phyloP scores from a whole-genome alignment of 768 basidiomycete genomes.

The Russula emetica region DNA sequence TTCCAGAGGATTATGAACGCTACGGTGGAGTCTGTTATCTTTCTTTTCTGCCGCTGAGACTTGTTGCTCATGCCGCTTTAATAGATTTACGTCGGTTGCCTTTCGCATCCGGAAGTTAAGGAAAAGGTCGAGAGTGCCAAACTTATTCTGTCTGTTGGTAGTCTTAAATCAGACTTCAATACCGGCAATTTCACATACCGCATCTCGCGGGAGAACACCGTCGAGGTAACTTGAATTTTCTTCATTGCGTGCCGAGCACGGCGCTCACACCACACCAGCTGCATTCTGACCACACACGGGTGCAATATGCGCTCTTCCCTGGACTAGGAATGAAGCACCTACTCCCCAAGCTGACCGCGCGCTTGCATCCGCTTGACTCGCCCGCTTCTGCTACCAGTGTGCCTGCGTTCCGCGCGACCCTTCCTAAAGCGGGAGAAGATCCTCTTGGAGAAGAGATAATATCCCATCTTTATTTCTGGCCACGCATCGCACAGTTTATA shows the following conservation, averaged over 20 bases:
- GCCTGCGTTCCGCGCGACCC: conserved; percentile 34
- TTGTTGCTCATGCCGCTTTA: conserved; percentile 5
- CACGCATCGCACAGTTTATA: conserved; percentile 70
- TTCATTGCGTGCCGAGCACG: neutral
- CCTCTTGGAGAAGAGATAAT: conserved; percentile 43
- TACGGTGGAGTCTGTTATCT: conserved; percentile 68
- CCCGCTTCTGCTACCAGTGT: conserved; percentile 45
- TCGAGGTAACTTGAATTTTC: conserved; percentile 48
- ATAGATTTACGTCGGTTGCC: conserved; percentile 72
- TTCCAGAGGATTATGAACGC: conserved; percentile 65
- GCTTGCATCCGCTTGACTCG: conserved; percentile 42
- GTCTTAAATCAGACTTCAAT: conserved; percentile 76
- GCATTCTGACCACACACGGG: conserved; percentile 67
- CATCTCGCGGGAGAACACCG: conserved; percentile 51
- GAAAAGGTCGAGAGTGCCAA: conserved; percentile 70
- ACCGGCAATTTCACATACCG: conserved; percentile 82
- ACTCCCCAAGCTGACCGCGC: conserved; percentile 65
- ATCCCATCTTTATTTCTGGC: conserved; percentile 83
- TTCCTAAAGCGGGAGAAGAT: conserved; percentile 48
- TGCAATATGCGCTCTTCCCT: conserved; percentile 60
- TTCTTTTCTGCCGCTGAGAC: neutral
- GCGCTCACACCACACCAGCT: conserved; percentile 42
- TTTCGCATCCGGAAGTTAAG: conserved; percentile 62
- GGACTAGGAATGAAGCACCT: conserved; percentile 72
- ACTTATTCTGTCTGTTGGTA: conserved; percentile 70